Conservation (phyloP, 192 early-diverging fungal species). For the Pilaira anomala region DNA sequence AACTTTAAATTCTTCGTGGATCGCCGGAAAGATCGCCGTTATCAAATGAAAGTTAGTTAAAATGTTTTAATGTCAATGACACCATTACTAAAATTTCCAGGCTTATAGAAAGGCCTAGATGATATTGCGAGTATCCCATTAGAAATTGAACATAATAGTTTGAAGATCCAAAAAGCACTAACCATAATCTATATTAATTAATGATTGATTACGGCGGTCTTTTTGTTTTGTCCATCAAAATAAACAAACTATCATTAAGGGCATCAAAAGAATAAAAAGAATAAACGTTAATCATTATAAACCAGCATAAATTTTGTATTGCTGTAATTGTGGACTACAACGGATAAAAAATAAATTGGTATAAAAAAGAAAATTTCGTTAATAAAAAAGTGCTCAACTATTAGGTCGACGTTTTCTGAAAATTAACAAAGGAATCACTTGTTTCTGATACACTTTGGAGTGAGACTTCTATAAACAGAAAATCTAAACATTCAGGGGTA, state of each 20-base stretch:
- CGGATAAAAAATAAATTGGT: conserved; percentile 38
- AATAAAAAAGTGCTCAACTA: conserved; percentile 44
- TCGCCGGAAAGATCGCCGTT: conserved; percentile 23
- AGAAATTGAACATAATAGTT: conserved; percentile 35
- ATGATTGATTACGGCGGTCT: conserved; percentile 44
- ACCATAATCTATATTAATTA: too few species aligned
- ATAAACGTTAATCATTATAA: conserved; percentile 45
- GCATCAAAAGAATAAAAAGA: conserved; percentile 56
- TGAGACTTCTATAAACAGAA: conserved; percentile 60
- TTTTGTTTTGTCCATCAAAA: conserved; percentile 45
- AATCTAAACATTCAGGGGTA: conserved; percentile 43
- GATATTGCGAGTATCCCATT: neutral
- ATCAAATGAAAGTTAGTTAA: conserved; percentile 33
- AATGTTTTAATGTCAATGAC: conserved; percentile 46
- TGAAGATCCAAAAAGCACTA: conserved; percentile 38
- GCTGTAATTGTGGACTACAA: conserved; percentile 35
- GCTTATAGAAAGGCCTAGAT: neutral
- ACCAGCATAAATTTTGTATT: conserved; percentile 50
- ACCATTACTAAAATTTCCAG: conserved; percentile 32
- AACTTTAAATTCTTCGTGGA: conserved; percentile 32
- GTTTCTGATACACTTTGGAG: conserved; percentile 47
- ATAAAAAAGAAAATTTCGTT: conserved; percentile 47
- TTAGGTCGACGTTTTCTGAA: conserved; percentile 51
- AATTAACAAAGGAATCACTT: conserved; percentile 48
- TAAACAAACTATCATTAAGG: conserved; percentile 40